Base-by-base conservation (phyloP, 768 basidiomycete genomes). In the Leccinum subtestaceum region DNA sequence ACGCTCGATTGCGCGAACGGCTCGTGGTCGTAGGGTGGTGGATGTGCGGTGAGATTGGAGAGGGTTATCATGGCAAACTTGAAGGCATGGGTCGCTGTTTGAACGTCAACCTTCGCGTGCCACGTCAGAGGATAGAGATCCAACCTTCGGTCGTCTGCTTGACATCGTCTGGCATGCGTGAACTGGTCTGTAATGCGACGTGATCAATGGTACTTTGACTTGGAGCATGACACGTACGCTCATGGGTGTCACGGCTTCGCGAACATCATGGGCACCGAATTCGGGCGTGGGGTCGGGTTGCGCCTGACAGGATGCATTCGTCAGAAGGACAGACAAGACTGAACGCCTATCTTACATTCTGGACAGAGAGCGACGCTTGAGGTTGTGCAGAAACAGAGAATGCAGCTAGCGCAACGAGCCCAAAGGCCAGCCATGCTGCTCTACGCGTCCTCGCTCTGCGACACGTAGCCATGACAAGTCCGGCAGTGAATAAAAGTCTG, bases 1-100 rank as follows among this genome's bases (percentile, higher is more conserved):
- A 79, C 75, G 21, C 80, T 74, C 5, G 67, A 59, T 46, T 59
- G 67, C 7, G 67, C 55, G 48, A 64, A 67, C 2, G 83, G 78
- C 52, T 88, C 84, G 48, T 84, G 81, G 21, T 81, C 78, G 56
- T 84, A 80, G 45, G 80, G 76, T 36, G 81, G 78, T 15, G 86
- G 81, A 58, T 83, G 77, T 7, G 85, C 77, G n/a, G 83, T 87
- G 55, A 93, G 74, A 29, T 84, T 79, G 2, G 84, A 75, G 19
- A 93, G 77, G 4, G 89, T 90, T 8, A 81, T 70, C 58, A 89
- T 71, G 11, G 91, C 91, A 71, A 89, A 84, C 68, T 81, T 87
- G 75, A 91, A 92, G 11, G 90, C 91, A 61, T 85, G 82, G 13
- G 82, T 72, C 59, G 90, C 91, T 91, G 61, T 31, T 47, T 9